Conservation (phyloP, 2,329 filamentous ascomycete genomes). For the Diaporthe eres region DNA sequence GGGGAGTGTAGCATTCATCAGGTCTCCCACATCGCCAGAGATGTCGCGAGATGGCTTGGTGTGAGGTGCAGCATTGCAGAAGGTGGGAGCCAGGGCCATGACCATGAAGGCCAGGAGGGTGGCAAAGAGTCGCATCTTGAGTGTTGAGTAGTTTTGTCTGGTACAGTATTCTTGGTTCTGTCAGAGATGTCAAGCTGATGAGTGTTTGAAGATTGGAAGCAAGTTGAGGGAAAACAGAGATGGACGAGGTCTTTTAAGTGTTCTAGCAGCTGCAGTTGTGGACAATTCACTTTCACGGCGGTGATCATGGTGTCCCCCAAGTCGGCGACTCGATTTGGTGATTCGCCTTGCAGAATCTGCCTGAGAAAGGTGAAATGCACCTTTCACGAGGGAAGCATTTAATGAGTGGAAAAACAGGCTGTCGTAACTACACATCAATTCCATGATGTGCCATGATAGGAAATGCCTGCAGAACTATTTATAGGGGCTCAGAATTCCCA, state of each 20-base stretch:
- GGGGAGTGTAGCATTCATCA: neutral
- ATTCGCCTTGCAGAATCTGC: neutral
- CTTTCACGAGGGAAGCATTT: neutral
- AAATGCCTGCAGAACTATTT: neutral
- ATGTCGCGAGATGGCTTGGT: neutral
- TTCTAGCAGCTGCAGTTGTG: neutral
- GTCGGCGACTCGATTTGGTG: neutral
- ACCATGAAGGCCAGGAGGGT: neutral
- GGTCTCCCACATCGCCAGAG: neutral
- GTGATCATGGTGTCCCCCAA: neutral
- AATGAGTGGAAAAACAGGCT: too few species aligned
- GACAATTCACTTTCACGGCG: neutral
- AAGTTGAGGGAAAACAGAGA: neutral
- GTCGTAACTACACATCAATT: too few species aligned
- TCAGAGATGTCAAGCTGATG: neutral
- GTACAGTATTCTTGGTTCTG: neutral
- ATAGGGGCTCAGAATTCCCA: too few species aligned
- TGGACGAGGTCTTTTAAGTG: neutral
- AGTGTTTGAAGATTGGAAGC: neutral
- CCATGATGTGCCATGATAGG: too few species aligned
- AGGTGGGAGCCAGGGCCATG: neutral
- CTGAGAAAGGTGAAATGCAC: too few species aligned
- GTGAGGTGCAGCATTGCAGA: neutral
- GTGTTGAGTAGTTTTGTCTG: neutral
- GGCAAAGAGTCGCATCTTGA: neutral